A percentile compares a stretch with the other conserved stretches of the same genome.
These are phyloP conservation scores for Torulaspora pretoriensis DNA, from an alignment of 1,139 yeast species.

Conservation along the genomic window DNA sequence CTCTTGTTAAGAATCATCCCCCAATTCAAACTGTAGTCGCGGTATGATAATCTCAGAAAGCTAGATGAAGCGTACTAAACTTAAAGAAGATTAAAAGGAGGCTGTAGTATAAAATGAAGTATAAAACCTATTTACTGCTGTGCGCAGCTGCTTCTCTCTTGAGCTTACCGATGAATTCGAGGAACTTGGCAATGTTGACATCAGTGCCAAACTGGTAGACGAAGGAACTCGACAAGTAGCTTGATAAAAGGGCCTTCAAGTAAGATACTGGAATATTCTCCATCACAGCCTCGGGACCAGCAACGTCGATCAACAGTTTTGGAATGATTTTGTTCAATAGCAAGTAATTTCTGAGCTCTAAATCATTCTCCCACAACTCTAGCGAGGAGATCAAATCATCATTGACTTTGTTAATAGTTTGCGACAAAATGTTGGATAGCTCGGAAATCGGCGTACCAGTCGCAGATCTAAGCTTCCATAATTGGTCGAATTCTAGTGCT, in stretches of 20 bases:
- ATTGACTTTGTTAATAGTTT: conserved; percentile 80
- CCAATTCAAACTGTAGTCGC: too few relatives aligned
- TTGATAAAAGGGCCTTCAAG: conserved; percentile 84
- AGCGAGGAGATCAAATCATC: conserved; percentile 82
- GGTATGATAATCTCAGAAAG: not conserved
- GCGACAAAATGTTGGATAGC: conserved; percentile 79
- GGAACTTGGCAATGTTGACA: conserved; percentile 37
- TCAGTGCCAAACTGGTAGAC: conserved; percentile 84
- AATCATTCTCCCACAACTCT: conserved; percentile 82
- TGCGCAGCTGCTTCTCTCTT: conserved; percentile 30
- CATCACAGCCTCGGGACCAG: conserved; percentile 74
- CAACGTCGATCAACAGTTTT: conserved; percentile 57
- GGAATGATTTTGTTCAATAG: conserved; percentile 73
- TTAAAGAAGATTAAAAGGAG: not conserved
- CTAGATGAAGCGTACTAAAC: not conserved
- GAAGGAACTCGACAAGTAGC: conserved; percentile 82
- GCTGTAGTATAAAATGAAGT: not conserved
- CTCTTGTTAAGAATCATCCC: too few relatives aligned
- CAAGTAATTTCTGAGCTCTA: conserved; percentile 69
- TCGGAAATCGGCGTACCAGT: conserved; percentile 72
- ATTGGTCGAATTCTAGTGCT: conserved; percentile 73
- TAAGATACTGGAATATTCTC: conserved; percentile 83
- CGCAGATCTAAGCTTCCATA: conserved; percentile 71
- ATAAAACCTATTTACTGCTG: not conserved
- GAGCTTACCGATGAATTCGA: conserved; percentile 35